These are phyloP conservation scores for Berkeleyomyces basicola DNA, from an alignment of 2,329 filamentous ascomycete species.

Conservation along the genomic window DNA sequence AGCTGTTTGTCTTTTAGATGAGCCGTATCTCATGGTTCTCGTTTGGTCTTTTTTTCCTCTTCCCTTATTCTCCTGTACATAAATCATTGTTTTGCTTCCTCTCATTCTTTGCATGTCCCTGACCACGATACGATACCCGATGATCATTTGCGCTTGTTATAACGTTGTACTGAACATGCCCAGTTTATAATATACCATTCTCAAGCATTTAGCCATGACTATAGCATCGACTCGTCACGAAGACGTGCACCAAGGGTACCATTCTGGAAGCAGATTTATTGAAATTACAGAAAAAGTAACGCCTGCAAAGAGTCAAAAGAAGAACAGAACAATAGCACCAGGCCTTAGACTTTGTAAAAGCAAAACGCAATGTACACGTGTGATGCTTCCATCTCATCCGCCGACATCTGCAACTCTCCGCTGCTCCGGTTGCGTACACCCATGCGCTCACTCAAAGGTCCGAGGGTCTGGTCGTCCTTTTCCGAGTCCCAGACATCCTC, in stretches of 20 bases:
- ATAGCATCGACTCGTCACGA: neutral
- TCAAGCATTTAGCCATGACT: neutral
- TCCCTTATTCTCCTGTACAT: neutral
- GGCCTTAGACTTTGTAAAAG: constrained; percentile 72
- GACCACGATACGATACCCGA: neutral
- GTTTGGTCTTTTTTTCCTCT: neutral
- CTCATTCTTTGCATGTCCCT: neutral
- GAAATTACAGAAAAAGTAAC: neutral
- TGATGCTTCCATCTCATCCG: constrained; percentile 84
- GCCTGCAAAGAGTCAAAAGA: neutral
- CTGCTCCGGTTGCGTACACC: constrained; percentile 60
- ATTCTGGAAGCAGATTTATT: neutral
- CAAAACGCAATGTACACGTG: constrained; percentile 89
- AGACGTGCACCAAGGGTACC: neutral
- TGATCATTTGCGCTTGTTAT: neutral
- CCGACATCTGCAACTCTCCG: constrained; percentile 51
- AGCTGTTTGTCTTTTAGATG: constrained; percentile 7
- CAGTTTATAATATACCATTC: constrained; percentile 15
- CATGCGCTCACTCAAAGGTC: constrained; percentile 88
- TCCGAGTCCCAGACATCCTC: constrained; percentile 82
- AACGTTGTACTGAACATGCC: constrained; percentile 1
- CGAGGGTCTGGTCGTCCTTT: constrained; percentile 67
- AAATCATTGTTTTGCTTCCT: neutral
- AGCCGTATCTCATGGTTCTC: neutral
- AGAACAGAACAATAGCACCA: neutral